These are phyloP conservation scores for Aspergillus ibericus DNA, from an alignment of 2,329 filamentous ascomycete species.

Conservation along the genomic window DNA sequence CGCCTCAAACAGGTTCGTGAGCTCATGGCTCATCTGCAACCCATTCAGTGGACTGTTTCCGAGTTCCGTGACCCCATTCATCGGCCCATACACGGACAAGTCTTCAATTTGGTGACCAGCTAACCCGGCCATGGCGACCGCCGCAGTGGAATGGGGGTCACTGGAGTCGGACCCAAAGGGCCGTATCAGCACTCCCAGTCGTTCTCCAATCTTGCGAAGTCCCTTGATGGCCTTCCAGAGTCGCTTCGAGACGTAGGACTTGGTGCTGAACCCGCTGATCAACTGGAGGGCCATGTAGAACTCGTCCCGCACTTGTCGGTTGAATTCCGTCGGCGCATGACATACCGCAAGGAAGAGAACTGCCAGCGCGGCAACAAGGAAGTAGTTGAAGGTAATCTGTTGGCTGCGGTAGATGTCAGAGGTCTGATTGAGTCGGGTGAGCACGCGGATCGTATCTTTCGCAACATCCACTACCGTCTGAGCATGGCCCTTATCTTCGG, in stretches of 20 bases:
- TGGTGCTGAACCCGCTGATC: slow-evolving; percentile 61
- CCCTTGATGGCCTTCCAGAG: slow-evolving; percentile 65
- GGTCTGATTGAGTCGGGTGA: slow-evolving; percentile 62
- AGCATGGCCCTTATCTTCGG: slow-evolving; percentile 71
- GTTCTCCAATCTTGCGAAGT: slow-evolving; percentile 63
- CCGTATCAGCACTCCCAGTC: slow-evolving; percentile 55
- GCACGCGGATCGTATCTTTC: slow-evolving; percentile 63
- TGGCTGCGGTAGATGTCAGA: slow-evolving; percentile 64
- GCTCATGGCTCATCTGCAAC: slow-evolving; percentile 60
- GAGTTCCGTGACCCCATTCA: slow-evolving; percentile 40
- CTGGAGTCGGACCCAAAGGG: slow-evolving; percentile 41
- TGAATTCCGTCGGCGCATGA: slow-evolving; percentile 63
- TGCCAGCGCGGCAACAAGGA: slow-evolving; percentile 63
- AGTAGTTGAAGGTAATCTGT: slow-evolving; percentile 67
- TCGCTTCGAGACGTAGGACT: slow-evolving; percentile 61
- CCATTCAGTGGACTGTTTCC: slow-evolving; percentile 59
- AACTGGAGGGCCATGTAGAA: slow-evolving; percentile 68
- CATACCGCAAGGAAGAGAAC: slow-evolving; percentile 65
- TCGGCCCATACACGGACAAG: slow-evolving; percentile 49
- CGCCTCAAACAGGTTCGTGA: slow-evolving; percentile 64
- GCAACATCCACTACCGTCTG: slow-evolving; percentile 66
- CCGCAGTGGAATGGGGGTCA: slow-evolving; percentile 62
- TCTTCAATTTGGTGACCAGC: slow-evolving; percentile 63
- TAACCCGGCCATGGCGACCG: slow-evolving; percentile 65
- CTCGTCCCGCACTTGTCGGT: slow-evolving; percentile 61